Evolutionary conservation across 805 yeast genomes (phyloP).

Genomic region (Yamadazyma nakazawae): DNA sequence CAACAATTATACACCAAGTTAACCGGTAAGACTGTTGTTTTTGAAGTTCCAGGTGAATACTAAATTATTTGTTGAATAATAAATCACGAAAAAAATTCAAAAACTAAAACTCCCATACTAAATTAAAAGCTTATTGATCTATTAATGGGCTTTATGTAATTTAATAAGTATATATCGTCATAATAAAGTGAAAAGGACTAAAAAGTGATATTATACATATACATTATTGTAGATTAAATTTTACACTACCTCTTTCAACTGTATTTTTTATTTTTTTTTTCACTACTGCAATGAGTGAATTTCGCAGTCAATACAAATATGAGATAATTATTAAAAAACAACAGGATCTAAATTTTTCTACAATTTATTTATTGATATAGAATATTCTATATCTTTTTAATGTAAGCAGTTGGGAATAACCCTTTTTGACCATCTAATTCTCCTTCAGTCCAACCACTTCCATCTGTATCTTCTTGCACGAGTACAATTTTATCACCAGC

Average conservation of each 20-base stretch:
- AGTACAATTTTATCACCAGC: slow-evolving; percentile 75
- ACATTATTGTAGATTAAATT: neutral
- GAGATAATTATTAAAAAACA: no score
- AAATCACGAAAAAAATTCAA: neutral
- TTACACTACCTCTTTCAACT: neutral
- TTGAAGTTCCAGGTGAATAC: slow-evolving; percentile 69
- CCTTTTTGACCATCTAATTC: slow-evolving; percentile 45
- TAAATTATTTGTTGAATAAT: slow-evolving; percentile 1
- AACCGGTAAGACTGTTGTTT: slow-evolving; percentile 99
- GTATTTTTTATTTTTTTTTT: no score
- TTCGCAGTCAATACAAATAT: neutral
- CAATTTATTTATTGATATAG: no score
- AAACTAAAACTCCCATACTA: slow-evolving; percentile 20
- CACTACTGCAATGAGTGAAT: neutral
- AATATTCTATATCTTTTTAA: slow-evolving; percentile 29
- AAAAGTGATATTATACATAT: neutral
- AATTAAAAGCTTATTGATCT: slow-evolving; percentile 12
- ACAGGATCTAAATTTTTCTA: neutral
- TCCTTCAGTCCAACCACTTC: slow-evolving; percentile 96
- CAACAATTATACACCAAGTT: slow-evolving; percentile 97
- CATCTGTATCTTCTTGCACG: slow-evolving; percentile 52
- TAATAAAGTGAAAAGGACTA: slow-evolving; percentile 12
- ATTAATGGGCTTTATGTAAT: slow-evolving; percentile 10
- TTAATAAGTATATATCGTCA: slow-evolving; percentile 13
- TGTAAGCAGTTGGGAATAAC: slow-evolving; percentile 69